Percentiles rank a stretch among this genome's conserved stretches.
Evolutionary conservation across 1,284 basidiomycete genomes (phyloP).

Genomic region (Calocybe gambosa): DNA sequence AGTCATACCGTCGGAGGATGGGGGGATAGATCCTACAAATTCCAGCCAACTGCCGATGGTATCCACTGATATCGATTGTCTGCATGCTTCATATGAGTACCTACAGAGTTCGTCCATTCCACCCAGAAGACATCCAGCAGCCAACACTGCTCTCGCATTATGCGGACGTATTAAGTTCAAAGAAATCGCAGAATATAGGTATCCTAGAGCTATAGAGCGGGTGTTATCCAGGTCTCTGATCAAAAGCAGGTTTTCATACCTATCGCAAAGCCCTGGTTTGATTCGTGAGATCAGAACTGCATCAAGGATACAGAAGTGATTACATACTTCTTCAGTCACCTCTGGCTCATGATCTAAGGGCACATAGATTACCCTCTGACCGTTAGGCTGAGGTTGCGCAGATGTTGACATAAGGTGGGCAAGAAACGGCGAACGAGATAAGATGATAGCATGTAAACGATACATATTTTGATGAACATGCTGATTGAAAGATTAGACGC

Average conservation of each 20-base stretch:
- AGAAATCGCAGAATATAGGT: constrained; percentile 71
- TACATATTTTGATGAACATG: constrained; percentile 72
- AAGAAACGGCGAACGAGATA: constrained; percentile 81
- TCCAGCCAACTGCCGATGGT: constrained; percentile 72
- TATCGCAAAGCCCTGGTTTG: constrained; percentile 63
- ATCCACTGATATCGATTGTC: constrained; percentile 65
- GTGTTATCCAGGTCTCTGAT: constrained; percentile 8
- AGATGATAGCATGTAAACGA: constrained; percentile 73
- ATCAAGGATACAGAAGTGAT: constrained; percentile 17
- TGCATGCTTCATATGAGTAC: constrained; percentile 73
- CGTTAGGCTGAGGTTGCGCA: constrained; percentile 51
- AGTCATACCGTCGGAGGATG: constrained; percentile 44
- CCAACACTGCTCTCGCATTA: constrained; percentile 78
- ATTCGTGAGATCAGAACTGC: not conserved
- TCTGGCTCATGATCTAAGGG: constrained; percentile 72
- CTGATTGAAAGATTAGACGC: constrained; percentile 31
- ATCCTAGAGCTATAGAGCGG: constrained; percentile 54
- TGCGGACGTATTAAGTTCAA: constrained; percentile 60
- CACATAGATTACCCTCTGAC: constrained; percentile 65
- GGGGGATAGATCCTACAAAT: constrained; percentile 60
- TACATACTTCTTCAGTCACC: constrained; percentile 74
- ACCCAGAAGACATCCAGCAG: constrained; percentile 75
- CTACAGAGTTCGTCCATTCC: constrained; percentile 79
- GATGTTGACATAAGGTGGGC: constrained; percentile 79
- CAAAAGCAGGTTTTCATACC: constrained; percentile 30